Evolutionary conservation across 2,329 filamentous ascomycete species (phyloP).

Genomic region (Madurella mycetomatis): DNA sequence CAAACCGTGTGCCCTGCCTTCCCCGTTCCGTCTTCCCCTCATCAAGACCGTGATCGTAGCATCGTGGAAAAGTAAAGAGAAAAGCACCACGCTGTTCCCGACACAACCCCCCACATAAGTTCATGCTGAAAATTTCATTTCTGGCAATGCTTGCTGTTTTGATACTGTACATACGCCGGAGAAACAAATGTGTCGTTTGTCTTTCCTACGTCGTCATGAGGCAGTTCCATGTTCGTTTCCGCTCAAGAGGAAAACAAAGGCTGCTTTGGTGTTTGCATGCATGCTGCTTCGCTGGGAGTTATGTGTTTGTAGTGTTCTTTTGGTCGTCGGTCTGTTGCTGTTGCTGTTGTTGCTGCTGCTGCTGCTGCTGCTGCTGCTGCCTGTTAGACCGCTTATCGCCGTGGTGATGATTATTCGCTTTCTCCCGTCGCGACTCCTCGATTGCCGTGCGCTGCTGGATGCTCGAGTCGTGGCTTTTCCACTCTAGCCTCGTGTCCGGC

Average conservation of each 20-base stretch:
- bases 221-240: background rate
- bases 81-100: background rate
- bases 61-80: background rate
- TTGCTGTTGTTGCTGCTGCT: slow-evolving; percentile 17
- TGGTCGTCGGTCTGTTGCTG: slow-evolving; percentile 16
- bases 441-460: slow-evolving; percentile 88
- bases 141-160: slow-evolving; percentile 15
- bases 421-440: slow-evolving; percentile 87
- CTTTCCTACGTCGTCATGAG: background rate
- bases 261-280: background rate
- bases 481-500: slow-evolving; percentile 83
- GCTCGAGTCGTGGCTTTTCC: slow-evolving; percentile 94
- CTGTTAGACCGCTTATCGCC: slow-evolving; percentile 31
- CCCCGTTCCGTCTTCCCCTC: background rate
- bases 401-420: slow-evolving; percentile 49
- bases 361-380: slow-evolving; percentile 27
- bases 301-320: slow-evolving; percentile 16
- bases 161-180: slow-evolving; percentile 15
- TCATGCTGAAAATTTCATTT: slow-evolving; percentile 4
- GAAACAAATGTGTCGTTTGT: background rate
- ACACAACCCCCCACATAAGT: background rate
- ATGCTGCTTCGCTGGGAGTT: background rate
- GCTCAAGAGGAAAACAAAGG: background rate
- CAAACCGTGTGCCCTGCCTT: background rate
- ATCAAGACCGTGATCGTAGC: background rate